Evolutionary conservation across 139 green algal species (phyloP), one percentile per base, ranked within the genome.

Genomic region (Chlorella sp.): DNA sequence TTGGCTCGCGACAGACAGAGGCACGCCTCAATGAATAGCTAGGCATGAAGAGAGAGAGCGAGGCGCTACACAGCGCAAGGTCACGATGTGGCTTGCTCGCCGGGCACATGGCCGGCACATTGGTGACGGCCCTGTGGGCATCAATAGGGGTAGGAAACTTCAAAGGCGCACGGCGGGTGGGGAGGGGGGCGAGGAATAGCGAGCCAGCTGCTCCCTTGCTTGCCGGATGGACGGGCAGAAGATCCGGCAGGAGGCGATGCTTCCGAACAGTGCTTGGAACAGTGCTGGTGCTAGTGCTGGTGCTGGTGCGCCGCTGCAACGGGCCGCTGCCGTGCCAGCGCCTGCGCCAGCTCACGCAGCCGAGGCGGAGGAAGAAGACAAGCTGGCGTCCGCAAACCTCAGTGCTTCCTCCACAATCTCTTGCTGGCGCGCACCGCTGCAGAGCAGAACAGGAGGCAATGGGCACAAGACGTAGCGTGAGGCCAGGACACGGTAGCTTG

Each of bases 341-440:
- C 64, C 22, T 14, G 64, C 64, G 16, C 15, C 15, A 5, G n/a
- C 15, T 81, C 75, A 81, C 0, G 75, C 75, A 36, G 75, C 75
- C n/a, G 84, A 40, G 3, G 64, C 84, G 32, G 84, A 21, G 68
- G 61, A 28, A 36, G 78, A 30, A 9, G 32, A 12, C 5, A 22
- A 69, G 14, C 30, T 48, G 28, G 16, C 36, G 28, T 37, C 64
- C 16, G 83, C 83, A 16, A 37, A 57, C 12, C 30, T 66, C 68
- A 88, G 12, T 18, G 68, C 84, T 11, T 80, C 68, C 28, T 37
- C 36, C 7, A 88, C 39, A 14, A 88, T 88, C 40, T 88, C 84
- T 22, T 36, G 84, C 32, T 88, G 84, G 15, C 84, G 64, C 64
- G 77, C 36, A 18, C 84, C 84, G 68, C 66, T 87, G 83, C 83